Percentiles rank a stretch among this genome's conserved stretches.
These are phyloP conservation scores for Geum urbanum DNA, from an alignment of 306 rosid genomes.

Conservation along the genomic window DNA sequence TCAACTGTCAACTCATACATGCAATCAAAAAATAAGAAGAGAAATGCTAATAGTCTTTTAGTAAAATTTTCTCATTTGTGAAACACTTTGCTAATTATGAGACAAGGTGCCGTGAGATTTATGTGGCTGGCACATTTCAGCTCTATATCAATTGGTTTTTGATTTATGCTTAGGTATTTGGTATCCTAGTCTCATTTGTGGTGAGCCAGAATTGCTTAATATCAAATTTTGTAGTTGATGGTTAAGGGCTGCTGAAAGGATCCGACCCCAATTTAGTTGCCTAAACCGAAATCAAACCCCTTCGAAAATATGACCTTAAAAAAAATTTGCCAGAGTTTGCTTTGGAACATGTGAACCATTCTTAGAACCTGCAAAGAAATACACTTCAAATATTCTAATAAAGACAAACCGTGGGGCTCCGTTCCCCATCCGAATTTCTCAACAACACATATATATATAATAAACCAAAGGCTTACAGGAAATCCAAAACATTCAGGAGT, in stretches of 20 bases:
- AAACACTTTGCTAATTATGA: not conserved
- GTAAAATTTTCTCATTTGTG: not conserved
- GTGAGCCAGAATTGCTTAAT: not conserved
- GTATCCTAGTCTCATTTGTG: not conserved
- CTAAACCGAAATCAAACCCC: too few relatives aligned
- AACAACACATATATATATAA: too few relatives aligned
- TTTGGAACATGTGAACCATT: too few relatives aligned
- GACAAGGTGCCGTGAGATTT: not conserved
- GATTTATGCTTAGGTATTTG: not conserved
- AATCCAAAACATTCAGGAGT: too few relatives aligned
- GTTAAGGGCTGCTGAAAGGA: conserved; percentile 23
- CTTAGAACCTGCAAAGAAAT: too few relatives aligned
- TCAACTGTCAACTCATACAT: not conserved
- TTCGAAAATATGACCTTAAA: too few relatives aligned
- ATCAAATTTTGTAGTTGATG: not conserved
- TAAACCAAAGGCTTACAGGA: too few relatives aligned
- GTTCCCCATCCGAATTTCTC: too few relatives aligned
- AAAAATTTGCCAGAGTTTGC: too few relatives aligned
- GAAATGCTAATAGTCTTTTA: not conserved
- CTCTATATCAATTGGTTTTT: not conserved
- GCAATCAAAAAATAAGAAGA: not conserved
- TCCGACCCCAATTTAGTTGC: too few relatives aligned
- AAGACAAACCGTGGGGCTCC: too few relatives aligned
- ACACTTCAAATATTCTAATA: too few relatives aligned
- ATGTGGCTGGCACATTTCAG: not conserved